Base-by-base conservation (phyloP, 164 flowering plant species). In the Nymphaea thermarum region DNA sequence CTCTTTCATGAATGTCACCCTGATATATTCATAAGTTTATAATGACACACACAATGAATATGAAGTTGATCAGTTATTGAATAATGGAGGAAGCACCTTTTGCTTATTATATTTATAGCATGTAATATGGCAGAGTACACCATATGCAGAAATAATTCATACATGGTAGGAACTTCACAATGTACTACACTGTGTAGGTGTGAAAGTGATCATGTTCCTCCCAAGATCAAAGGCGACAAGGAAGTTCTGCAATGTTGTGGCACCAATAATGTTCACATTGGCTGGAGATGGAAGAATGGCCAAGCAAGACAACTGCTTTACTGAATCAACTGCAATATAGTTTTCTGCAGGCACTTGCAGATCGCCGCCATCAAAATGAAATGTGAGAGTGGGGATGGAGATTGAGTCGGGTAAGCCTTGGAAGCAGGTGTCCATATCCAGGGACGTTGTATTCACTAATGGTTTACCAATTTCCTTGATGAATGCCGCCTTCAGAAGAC, bases 391-490 rank as follows among this genome's bases (percentile, higher is more conserved):
- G 2, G 98, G 98, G 17, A 89, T 86, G 18, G 75, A 75, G 5
- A 88, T 68, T 2, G 78, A 59, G 0, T 66, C 75, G 14, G 80
- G 44, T 0, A 87, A 87, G 63, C 83, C 62, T 0, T 14, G 70
- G 78, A 87, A 93, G 82, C 98, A 93, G 4, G 87, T 74, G 44
- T 89, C 92, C 8, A 92, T 85, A 5, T 89, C 97, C 0, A 77
- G 67, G 0, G 85, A 67, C 1, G 77, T 14, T 16, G 43, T 81
- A 0, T 73, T 65, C 55, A 80, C 87, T 17, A 81, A 81, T 0
- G 78, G 15, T 36, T 90, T 84, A 4, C 80, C 74, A 7, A 70
- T 76, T 63, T 85, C 86, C 4, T 82, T 76, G 10, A 64, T 70
- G 75, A 93, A 89, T 67, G 80, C 94, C 16, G 81, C 78, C 69